Base-by-base conservation (phyloP, 1,284 basidiomycete genomes). In the Tilletiopsis washingtonensis region DNA sequence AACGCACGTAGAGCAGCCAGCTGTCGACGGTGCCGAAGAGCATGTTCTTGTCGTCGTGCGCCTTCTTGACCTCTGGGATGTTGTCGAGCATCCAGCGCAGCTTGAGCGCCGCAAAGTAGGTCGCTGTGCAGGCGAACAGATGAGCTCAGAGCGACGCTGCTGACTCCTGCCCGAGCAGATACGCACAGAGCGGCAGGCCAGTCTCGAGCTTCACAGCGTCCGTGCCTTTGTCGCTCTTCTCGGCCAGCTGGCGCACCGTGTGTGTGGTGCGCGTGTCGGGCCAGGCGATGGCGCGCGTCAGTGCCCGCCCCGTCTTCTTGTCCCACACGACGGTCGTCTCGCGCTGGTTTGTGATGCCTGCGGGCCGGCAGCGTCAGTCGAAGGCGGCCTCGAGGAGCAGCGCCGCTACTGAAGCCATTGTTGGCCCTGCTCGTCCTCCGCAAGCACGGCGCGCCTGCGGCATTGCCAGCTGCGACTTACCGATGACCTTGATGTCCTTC, bases 291-390 rank as follows among this genome's bases (percentile, higher is more conserved):
- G 91, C 88, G 38, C 57, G 65, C 74, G 86, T 88, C 12, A 94
- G 76, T 0, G 89, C 84, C 74, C 86, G 85, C 44, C 93, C 91
- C 1, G 90, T 93, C 67, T 79, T 80, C 58, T 84, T 81, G 72
- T 88, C 88, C 94, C 94, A 98, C 11, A 85, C 88, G 17, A 97
- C 84, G 1, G 91, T 85, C 4, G 94, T 98, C 75, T 98, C 93
- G 53, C 94, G 84, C 77, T 98, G 93, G 74, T 96, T 98, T 43
- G 93, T 97, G 76, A 98, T 88, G 34, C 91, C n/a, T n/a, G n/a
- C n/a, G n/a, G n/a, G n/a, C n/a, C n/a, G n/a, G n/a, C n/a, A n/a
- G n/a, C n/a, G n/a, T n/a, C n/a, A n/a, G n/a, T n/a, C n/a, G n/a
- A n/a, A n/a, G n/a, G n/a, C n/a, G n/a, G n/a, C n/a, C n/a, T n/a